Base-by-base conservation (phyloP, 345 rosid genomes). In the Pistacia atlantica region DNA sequence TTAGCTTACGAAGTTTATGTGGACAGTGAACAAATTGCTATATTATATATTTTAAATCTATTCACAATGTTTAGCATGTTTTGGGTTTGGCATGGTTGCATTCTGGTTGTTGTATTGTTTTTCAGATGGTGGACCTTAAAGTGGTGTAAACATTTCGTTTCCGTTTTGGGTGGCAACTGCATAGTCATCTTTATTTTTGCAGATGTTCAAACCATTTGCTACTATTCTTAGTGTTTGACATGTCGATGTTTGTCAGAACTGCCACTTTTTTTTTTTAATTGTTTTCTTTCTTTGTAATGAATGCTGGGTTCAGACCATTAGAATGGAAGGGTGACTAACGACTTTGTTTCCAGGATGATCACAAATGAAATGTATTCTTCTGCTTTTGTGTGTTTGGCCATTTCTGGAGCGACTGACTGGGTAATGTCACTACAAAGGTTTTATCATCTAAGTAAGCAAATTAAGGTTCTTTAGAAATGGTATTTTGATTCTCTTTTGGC, bases 371-470 rank as follows among this genome's bases (percentile, higher is more conserved):
- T 90, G 97, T 92, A 93, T 86, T 74, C 90, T 76, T 75, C 85
- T 49, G 97, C 97, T 61, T 90, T 93, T 73, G 79, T 85, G 52
- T 92, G 86, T 8, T 84, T 93, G 86, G 92, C 91, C 20, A 66
- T 96, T 73, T 91, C 99, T 68, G 98, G 97, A 37, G 92, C 93
- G 63, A 89, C 89, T 70, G 97, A 96, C 75, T 93, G 99, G 99
- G 98, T 96, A 82, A 67, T 72, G 42, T 31, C 64, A 51, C 8
- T 17, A 48, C 62, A 74, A 28, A 22, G 37, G 49, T 56, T 69
- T 73, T 56, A 49, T 57, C 25, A 12, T 68, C 37, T 79, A 35
- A 2, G 46, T n/a, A 12, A 65, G 68, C 51, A 11, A 74, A 54
- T 65, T 65, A 62, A 35, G 9, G 55, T 46, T 64, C 14, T 20